Evolutionary conservation across 148 eudicot species (phyloP), one percentile per base, ranked within the genome.

Genomic region (Silene latifolia): DNA sequence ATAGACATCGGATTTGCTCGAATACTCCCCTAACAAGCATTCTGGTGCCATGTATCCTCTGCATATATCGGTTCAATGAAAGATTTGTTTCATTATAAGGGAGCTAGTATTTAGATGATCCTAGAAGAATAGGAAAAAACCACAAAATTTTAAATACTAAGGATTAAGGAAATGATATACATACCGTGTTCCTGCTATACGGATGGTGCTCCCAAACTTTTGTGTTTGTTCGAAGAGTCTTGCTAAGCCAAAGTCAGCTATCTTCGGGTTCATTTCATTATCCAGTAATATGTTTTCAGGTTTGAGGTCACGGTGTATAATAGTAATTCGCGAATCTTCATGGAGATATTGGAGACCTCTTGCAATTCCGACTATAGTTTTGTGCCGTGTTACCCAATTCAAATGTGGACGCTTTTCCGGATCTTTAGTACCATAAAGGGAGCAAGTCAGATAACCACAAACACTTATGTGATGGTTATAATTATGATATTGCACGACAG

Each of bases 191-290:
- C 79, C 79, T 5, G 63, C 39, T n/a, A 69, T 60, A 67, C 71
- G 20, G 47, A 87, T 88, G 39, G 97, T 92, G 83, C 83, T 86
- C 11, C 82, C 86, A 66, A 78, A 87, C 71, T 79, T 77, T 80
- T 85, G 80, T 63, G 89, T 83, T 32, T 78, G 73, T 64, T 77
- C 90, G 79, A 88, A 86, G 39, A 71, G 73, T 73, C 87, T 83
- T 64, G 87, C 92, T 32, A 85, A 83, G 19, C 94, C 94, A 65
- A 92, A 92, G 76, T 89, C 94, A 8, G 92, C 86, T 67, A 89
- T 88, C 81, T 89, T 89, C 8, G 89, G 79, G 21, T 68, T 66
- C 63, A 84, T 76, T 18, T 89, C 83, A 29, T 80, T 78, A 57
- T 86, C 97, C 5, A 89, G 82, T 35, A 89, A 85, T 39, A 89